Evolutionary conservation across 116 monocot genomes (phyloP).

Genomic region (Cymodocea nodosa): DNA sequence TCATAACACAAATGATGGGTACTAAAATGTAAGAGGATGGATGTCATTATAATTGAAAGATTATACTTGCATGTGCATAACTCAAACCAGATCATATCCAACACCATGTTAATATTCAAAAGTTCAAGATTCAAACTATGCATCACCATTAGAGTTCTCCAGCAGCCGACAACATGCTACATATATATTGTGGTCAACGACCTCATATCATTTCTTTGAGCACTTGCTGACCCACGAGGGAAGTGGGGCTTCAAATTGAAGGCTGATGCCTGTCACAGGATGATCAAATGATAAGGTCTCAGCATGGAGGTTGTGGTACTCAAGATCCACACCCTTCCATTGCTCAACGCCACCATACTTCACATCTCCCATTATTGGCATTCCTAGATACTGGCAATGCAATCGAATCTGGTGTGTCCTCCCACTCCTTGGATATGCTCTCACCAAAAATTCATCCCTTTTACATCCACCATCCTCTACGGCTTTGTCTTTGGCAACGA

Average conservation of each 20-base stretch:
- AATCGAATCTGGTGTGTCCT: constrained; percentile 90
- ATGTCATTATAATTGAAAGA: too few relatives aligned
- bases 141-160: too few relatives aligned
- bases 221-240: constrained; percentile 39
- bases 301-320: constrained; percentile 66
- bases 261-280: constrained; percentile 38
- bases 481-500: constrained; percentile 6
- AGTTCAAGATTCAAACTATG: too few relatives aligned
- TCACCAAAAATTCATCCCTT: constrained; percentile 41
- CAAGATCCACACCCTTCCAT: constrained; percentile 45
- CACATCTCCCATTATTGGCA: constrained; percentile 78
- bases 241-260: constrained; percentile 34
- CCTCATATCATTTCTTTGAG: not conserved
- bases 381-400: constrained; percentile 79
- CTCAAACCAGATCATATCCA: too few relatives aligned
- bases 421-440: constrained; percentile 73
- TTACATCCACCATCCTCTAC: constrained; percentile 12
- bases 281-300: constrained; percentile 66
- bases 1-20: too few relatives aligned
- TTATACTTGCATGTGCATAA: too few relatives aligned
- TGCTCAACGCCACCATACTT: constrained; percentile 73
- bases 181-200: too few relatives aligned
- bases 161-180: too few relatives aligned
- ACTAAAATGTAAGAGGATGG: too few relatives aligned
- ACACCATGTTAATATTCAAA: too few relatives aligned